Evolutionary conservation across 305 asterid genomes (phyloP), one percentile per base, ranked within the genome.

Genomic region (Rubia peregrina): DNA sequence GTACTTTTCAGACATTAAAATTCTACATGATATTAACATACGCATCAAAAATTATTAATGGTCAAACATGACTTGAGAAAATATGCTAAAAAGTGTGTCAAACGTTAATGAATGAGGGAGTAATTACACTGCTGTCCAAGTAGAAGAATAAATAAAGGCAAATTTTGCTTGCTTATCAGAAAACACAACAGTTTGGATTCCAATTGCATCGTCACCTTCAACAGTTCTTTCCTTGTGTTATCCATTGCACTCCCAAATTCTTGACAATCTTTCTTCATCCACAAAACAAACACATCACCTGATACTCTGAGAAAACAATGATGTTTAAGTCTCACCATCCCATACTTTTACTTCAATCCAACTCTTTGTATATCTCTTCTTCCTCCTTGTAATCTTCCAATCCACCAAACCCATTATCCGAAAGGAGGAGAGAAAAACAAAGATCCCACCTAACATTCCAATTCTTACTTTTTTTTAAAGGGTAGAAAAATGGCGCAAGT

Each of bases 371-470:
- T 41, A 63, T 53, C 71, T 66, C 43, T 53, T 56, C 71, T 51
- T 77, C 76, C 61, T 73, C 63, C 72, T 70, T 77, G 69, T 73
- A 84, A 77, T 74, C 78, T 66, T 57, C 81, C 43, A 71, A 71
- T 80, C 84, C 75, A 85, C 86, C 89, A 72, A 82, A 76, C 80
- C 68, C 74, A 82, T 78, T 60, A 60, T 51, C 49, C 70, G 68
- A 21, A 65, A 63, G 43, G 36, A 69, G 66, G n/a, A n/a, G 48
- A 62, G 69, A 71, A 49, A 21, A 53, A 67, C 33, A 67, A 72
- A 78, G 49, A 72, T 65, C 72, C 61, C 81, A 30, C 82, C 82
- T 61, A 33, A 83, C 75, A 81, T 56, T 66, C 33, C 2, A 30
- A 30, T 30, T 77, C 22, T 7, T 9, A 78, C 69, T 84, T 82